Evolutionary conservation across 2,329 filamentous ascomycete species (phyloP).

Genomic region (Epichloe sibirici): DNA sequence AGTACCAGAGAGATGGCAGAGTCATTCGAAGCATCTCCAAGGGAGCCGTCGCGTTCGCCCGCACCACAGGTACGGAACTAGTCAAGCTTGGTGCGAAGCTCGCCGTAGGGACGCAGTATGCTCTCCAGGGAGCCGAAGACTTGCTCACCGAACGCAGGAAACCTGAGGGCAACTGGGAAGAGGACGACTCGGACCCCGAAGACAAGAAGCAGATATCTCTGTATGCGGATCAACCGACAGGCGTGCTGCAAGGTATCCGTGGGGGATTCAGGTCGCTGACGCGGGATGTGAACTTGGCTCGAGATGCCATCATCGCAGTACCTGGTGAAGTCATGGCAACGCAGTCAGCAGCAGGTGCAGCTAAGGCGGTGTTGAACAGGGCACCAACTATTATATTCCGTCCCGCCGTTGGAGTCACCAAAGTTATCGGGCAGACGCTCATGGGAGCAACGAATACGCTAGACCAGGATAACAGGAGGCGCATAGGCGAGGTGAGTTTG

Average conservation of each 20-base stretch:
- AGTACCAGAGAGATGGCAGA: constrained; percentile 89
- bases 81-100: constrained; percentile 89
- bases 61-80: constrained; percentile 87
- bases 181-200: constrained; percentile 52
- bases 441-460: constrained; percentile 87
- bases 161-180: constrained; percentile 37
- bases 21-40: constrained; percentile 87
- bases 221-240: constrained; percentile 88
- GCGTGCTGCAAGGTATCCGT: constrained; percentile 73
- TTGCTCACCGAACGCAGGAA: constrained; percentile 44
- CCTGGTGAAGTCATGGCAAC: constrained; percentile 86
- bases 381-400: constrained; percentile 89
- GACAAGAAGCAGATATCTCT: constrained; percentile 71
- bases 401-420: constrained; percentile 80
- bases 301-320: constrained; percentile 88
- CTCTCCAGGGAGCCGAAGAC: constrained; percentile 77
- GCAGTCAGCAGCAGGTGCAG: constrained; percentile 66
- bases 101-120: constrained; percentile 88
- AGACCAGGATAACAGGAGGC: constrained; percentile 68
- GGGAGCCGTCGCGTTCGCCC: constrained; percentile 79
- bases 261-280: constrained; percentile 74
- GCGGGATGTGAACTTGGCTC: constrained; percentile 73
- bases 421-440: constrained; percentile 77
- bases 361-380: constrained; percentile 62
- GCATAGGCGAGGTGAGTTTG: constrained; percentile 74